These are phyloP conservation scores for Erythrophleum ivorense DNA, from an alignment of 331 rosid species.

Conservation along the genomic window DNA sequence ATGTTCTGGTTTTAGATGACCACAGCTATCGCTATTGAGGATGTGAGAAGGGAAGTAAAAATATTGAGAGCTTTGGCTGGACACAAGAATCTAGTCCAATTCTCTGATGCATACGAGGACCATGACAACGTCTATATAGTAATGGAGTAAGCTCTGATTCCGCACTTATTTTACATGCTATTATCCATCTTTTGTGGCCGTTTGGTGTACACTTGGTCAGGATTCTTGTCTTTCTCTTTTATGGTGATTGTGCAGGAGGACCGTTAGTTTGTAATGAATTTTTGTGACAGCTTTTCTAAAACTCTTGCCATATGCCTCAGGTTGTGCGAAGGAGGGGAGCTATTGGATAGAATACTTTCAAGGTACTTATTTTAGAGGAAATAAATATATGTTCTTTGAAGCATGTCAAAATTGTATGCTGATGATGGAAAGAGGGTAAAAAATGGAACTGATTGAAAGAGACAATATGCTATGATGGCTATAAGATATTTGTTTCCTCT, in stretches of 20 bases:
- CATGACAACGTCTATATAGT: slow-evolving; percentile 87
- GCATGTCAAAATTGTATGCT: slow-evolving; percentile 23
- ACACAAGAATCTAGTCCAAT: slow-evolving; percentile 74
- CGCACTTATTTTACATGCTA: slow-evolving; percentile 4
- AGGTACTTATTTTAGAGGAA: slow-evolving; percentile 55
- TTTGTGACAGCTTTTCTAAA: slow-evolving; percentile 12
- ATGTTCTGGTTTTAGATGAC: slow-evolving; percentile 72
- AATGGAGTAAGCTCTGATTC: slow-evolving; percentile 79
- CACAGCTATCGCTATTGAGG: slow-evolving; percentile 93
- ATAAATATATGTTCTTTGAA: slow-evolving; percentile 22
- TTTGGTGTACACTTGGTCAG: slow-evolving; percentile 4
- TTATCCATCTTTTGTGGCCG: background rate
- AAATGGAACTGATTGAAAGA: slow-evolving; percentile 14
- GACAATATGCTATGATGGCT: slow-evolving; percentile 15
- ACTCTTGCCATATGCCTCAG: slow-evolving; percentile 44
- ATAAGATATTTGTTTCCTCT: slow-evolving; percentile 32
- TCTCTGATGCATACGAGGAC: slow-evolving; percentile 87
- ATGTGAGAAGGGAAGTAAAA: slow-evolving; percentile 95
- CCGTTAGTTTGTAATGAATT: slow-evolving; percentile 15
- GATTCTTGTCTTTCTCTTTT: slow-evolving; percentile 6
- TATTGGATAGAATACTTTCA: slow-evolving; percentile 86
- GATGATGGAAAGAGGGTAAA: background rate
- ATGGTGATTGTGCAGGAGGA: background rate
- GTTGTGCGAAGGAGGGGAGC: slow-evolving; percentile 97
- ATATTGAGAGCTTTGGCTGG: slow-evolving; percentile 91